phyloP scores from a whole-genome alignment of 169 alveolate genomes.

The Perkinsus olseni region DNA sequence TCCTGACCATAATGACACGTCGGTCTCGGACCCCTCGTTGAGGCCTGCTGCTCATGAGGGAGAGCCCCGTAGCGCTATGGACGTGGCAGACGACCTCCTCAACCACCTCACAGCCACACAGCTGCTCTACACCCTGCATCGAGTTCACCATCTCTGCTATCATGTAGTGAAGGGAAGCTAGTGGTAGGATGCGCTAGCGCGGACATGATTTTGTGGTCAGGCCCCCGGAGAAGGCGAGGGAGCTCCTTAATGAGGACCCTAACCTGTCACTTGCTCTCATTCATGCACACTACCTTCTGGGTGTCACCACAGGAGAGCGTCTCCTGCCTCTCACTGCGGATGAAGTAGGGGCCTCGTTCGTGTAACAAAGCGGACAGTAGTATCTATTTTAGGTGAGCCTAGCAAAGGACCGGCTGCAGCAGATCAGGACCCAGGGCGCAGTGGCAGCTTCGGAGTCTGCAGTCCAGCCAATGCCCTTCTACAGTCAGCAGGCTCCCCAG shows the following conservation, averaged over 20 bases:
- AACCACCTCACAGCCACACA: background rate
- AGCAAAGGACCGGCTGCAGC: background rate
- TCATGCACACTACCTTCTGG: background rate
- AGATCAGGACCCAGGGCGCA: background rate
- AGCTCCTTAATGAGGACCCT: background rate
- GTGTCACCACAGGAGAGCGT: background rate
- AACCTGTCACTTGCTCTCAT: background rate
- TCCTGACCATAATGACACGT: background rate
- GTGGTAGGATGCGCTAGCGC: background rate
- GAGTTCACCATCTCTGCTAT: background rate
- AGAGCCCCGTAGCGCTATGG: background rate
- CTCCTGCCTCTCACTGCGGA: background rate
- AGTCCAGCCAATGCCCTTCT: background rate
- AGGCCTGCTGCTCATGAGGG: background rate
- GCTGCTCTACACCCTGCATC: background rate
- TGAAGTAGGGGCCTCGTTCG: background rate
- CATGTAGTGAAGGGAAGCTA: background rate
- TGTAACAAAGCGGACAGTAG: background rate
- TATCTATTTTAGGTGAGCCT: background rate
- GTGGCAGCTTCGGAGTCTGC: background rate
- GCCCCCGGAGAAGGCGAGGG: background rate
- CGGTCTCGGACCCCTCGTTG: background rate
- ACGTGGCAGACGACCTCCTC: background rate
- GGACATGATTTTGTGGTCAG: background rate
- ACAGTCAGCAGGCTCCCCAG: background rate